Base-by-base conservation (phyloP, 306 rosid species). In the Prinsepia uniflora region DNA sequence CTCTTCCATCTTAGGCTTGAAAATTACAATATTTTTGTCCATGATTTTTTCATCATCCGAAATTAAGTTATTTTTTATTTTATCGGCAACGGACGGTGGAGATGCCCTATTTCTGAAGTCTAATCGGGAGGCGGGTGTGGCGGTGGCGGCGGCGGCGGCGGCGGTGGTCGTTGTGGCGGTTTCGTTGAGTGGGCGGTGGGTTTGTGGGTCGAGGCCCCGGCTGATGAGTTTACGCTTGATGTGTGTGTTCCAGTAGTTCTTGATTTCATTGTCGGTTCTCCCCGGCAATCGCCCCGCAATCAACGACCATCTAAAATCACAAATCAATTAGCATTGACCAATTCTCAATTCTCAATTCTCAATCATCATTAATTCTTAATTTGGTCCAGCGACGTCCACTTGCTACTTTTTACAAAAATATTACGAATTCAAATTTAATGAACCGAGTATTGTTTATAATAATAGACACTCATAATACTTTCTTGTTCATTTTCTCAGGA, bases 221-320 rank as follows among this genome's bases (percentile, higher is more conserved):
- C 45, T 75, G 20, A 86, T 77, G 68, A 88, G 95, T 78, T 86
- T 86, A 14, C 95, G 84, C 80, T 86, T 88, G 79, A 88, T 82
- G 83, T 88, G 91, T 1, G 95, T 86, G 75, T 88, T 88, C 94
- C 94, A 88, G 56, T 88, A 88, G 65, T 88, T 88, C 50, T 88
- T 88, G 5, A 88, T 88, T 77, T 88, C 94, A 53, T 88, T 88
- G 72, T 88, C 94, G 3, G 94, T 88, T 72, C 94, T 84, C 57
- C 95, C 95, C 0, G 95, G 90, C 42, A 88, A 81, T 15, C 87
- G 69, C 40, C 80, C 95, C 18, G 95, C 95, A 50, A 88, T 88
- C 71, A 88, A 59, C 4, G 95, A 88, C 95, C 95, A 88, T 61
- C 95, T 88, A 4, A 5, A 36, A 24, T 0, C 22, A 10, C 6